Percentiles rank a stretch among this genome's conserved stretches.
phyloP scores from a whole-genome alignment of 352 stramenopile species.

The Thraustochytrium sp. region DNA sequence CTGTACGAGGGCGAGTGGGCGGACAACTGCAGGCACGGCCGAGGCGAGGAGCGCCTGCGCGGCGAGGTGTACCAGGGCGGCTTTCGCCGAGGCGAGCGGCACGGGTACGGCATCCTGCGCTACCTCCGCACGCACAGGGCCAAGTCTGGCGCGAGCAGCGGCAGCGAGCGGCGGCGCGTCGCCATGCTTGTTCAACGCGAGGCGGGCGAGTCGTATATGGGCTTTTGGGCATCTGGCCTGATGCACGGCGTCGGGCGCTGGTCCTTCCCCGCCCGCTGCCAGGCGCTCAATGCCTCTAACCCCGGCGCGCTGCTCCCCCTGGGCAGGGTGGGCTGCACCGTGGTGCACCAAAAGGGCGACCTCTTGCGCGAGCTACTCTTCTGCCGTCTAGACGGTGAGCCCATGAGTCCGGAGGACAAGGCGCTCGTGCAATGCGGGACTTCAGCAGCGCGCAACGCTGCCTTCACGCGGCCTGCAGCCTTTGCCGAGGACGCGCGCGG shows the following conservation, averaged over 20 bases:
- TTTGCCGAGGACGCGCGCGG: background rate
- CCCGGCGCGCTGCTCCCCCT: background rate
- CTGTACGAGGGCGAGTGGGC: constrained; percentile 28
- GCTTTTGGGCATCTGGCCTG: background rate
- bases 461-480: background rate
- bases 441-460: background rate
- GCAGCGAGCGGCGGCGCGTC: background rate
- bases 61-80: background rate
- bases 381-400: background rate
- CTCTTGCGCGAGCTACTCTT: constrained; percentile 6
- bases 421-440: background rate
- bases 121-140: background rate
- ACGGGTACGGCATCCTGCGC: background rate
- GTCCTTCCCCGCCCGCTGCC: background rate
- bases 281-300: background rate
- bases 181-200: background rate
- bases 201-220: background rate
- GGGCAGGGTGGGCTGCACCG: background rate
- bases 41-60: background rate
- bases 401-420: background rate
- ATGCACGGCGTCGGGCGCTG: constrained; percentile 23
- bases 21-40: background rate
- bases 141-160: background rate
- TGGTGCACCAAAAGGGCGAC: background rate
- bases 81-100: background rate